These are phyloP conservation scores for Blastocystis sp. DNA, from an alignment of 352 stramenopile species.

Conservation along the genomic window DNA sequence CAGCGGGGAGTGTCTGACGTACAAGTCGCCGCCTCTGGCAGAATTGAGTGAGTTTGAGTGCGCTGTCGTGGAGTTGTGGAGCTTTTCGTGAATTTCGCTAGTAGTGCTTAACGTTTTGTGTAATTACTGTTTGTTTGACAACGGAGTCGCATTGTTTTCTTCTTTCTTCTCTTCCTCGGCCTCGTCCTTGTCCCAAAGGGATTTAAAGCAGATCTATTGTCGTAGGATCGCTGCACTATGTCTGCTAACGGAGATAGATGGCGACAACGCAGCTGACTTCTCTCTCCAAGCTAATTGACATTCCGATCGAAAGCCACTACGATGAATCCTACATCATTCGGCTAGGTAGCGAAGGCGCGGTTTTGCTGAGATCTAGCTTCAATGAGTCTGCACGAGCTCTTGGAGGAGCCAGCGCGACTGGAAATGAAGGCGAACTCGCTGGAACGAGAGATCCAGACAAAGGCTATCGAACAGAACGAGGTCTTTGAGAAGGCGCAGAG, in stretches of 20 bases:
- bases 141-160: no score
- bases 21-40: neutral
- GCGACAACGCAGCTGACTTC: constrained; percentile 63
- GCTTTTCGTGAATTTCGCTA: neutral
- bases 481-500: constrained; percentile 89
- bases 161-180: no score
- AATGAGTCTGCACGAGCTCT: constrained; percentile 65
- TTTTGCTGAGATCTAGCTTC: constrained; percentile 42
- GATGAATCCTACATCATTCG: constrained; percentile 74
- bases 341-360: neutral
- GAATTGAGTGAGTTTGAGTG: constrained; percentile 52
- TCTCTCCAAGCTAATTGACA: constrained; percentile 54
- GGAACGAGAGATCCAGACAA: constrained; percentile 81
- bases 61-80: constrained; percentile 36
- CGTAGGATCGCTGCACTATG: no score
- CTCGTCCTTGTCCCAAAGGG: no score
- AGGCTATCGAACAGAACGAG: constrained; percentile 85
- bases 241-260: constrained; percentile 3
- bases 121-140: no score
- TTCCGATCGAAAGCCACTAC: constrained; percentile 68
- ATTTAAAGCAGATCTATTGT: no score
- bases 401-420: constrained; percentile 81
- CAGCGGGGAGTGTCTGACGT: constrained; percentile 57
- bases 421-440: constrained; percentile 83
- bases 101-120: no score